A percentile compares a stretch with the other conserved stretches of the same genome.
These are phyloP conservation scores for Anthostomella pinea DNA, from an alignment of 2,329 filamentous ascomycete genomes.

Conservation along the genomic window DNA sequence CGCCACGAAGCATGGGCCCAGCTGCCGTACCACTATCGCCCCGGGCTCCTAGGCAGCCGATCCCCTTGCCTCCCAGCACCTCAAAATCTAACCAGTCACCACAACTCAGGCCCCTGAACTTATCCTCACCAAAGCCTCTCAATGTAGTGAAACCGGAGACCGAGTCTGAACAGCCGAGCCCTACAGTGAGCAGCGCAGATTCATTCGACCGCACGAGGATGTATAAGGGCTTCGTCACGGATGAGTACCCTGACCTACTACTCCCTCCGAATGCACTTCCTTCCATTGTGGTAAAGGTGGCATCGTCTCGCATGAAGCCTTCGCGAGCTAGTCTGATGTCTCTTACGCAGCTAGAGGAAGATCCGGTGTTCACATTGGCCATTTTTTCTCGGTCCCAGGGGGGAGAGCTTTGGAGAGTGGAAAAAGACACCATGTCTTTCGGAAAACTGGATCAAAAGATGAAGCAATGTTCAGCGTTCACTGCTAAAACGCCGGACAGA, in stretches of 20 bases:
- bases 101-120: constrained; percentile 29
- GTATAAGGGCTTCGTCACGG: constrained; percentile 75
- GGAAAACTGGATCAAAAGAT: constrained; percentile 79
- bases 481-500: constrained; percentile 76
- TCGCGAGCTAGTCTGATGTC: constrained; percentile 82
- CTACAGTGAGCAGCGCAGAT: constrained; percentile 34
- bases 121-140: constrained; percentile 41
- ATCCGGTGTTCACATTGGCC: constrained; percentile 90
- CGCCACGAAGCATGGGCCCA: constrained; percentile 53
- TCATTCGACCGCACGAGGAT: constrained; percentile 51
- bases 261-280: constrained; percentile 85
- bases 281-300: constrained; percentile 80
- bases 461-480: constrained; percentile 69
- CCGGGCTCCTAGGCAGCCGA: constrained; percentile 69
- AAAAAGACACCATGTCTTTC: constrained; percentile 84
- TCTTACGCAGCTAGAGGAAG: constrained; percentile 78
- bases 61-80: constrained; percentile 69
- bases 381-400: constrained; percentile 74
- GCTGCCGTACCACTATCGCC: constrained; percentile 62
- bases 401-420: constrained; percentile 85
- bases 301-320: constrained; percentile 91
- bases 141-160: constrained; percentile 36
- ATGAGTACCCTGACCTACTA: constrained; percentile 82
- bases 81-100: constrained; percentile 61
- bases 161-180: constrained; percentile 27